These are phyloP conservation scores for Termitomyces heimii DNA, from an alignment of 768 basidiomycete genomes.

Conservation along the genomic window DNA sequence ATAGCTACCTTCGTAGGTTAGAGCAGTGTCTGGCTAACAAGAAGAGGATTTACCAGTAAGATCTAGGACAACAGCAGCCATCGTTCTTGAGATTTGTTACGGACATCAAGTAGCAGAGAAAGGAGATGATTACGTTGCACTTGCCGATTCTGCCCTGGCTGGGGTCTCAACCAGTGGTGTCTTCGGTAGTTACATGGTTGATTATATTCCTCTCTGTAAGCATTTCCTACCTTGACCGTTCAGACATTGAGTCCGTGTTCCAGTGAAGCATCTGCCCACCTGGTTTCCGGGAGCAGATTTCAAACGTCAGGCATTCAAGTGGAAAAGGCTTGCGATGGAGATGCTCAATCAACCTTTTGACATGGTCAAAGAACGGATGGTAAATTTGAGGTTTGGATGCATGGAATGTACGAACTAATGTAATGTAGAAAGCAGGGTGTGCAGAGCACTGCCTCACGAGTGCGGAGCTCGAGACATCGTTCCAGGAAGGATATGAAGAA, in stretches of 20 bases:
- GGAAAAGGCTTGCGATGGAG: conserved; percentile 24
- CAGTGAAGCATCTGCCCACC: conserved; percentile 33
- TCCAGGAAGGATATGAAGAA: background rate
- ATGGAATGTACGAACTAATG: background rate
- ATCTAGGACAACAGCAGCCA: conserved; percentile 5
- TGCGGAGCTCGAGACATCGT: background rate
- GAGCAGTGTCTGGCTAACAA: background rate
- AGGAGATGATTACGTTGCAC: conserved; percentile 18
- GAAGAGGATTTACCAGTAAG: too few species aligned
- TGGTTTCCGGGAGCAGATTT: conserved; percentile 45
- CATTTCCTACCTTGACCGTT: background rate
- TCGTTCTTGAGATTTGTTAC: conserved; percentile 9
- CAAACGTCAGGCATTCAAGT: conserved; percentile 32
- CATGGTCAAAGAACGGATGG: conserved; percentile 6
- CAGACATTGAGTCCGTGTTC: background rate
- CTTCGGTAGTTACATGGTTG: conserved; percentile 18
- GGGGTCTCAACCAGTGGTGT: conserved; percentile 13
- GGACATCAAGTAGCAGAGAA: conserved; percentile 16
- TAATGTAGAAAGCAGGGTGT: background rate
- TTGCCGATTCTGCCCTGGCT: conserved; percentile 19
- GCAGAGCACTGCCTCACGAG: background rate
- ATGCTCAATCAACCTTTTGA: conserved; percentile 29
- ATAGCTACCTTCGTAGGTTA: conserved; percentile 21
- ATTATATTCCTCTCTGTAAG: conserved; percentile 10
- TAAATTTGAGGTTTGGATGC: background rate